phyloP scores from a whole-genome alignment of 2,329 filamentous ascomycete species.

The Akanthomyces uredinophilus region DNA sequence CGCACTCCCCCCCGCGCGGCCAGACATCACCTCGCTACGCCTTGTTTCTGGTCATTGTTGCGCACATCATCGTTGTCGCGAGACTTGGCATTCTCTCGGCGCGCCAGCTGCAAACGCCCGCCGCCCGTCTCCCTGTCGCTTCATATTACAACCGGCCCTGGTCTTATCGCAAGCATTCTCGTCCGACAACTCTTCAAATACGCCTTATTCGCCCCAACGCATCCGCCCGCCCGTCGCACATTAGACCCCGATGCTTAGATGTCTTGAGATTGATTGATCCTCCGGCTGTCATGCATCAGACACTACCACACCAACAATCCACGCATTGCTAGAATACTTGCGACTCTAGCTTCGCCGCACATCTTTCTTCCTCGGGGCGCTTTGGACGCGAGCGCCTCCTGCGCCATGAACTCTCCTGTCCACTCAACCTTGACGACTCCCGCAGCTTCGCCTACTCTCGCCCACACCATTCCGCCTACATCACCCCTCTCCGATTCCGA shows the following conservation, averaged over 20 bases:
- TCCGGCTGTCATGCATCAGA: slow-evolving; percentile 9
- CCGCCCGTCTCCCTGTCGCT: background rate
- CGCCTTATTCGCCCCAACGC: background rate
- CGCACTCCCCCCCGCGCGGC: background rate
- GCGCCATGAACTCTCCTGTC: slow-evolving; percentile 1
- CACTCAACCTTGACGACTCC: background rate
- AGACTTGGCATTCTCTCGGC: background rate
- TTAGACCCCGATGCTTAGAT: background rate
- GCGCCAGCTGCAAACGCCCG: background rate
- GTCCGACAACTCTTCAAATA: background rate
- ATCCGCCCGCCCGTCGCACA: background rate
- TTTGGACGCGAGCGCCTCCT: background rate
- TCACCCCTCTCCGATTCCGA: background rate
- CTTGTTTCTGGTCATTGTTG: background rate
- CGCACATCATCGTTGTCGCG: background rate
- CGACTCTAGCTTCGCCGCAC: background rate
- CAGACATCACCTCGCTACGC: background rate
- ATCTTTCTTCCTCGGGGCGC: background rate
- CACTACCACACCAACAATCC: background rate
- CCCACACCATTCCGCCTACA: background rate
- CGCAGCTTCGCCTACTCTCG: background rate
- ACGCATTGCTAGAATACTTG: background rate
- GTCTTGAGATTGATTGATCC: background rate
- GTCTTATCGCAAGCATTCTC: background rate
- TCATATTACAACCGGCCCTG: background rate